Conservation (phyloP, 192 early-diverging fungal species). For the Piromyces finnis region DNA sequence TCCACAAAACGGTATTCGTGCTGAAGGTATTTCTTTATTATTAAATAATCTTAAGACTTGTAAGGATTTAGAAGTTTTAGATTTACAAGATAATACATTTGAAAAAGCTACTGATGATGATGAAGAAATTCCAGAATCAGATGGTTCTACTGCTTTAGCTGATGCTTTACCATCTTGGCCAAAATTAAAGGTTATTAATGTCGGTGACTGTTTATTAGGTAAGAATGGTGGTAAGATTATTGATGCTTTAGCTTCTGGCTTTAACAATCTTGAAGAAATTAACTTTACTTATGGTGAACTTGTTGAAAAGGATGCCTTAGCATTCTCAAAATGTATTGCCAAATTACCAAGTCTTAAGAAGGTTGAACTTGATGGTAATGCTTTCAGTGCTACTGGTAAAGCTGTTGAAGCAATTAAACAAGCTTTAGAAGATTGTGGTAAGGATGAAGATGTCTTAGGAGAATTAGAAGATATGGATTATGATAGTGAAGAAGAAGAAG, state of each 20-base stretch:
- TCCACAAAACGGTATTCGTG: conserved; percentile 94
- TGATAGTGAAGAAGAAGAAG: conserved; percentile 44
- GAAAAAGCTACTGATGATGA: conserved; percentile 20
- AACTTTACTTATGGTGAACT: conserved; percentile 84
- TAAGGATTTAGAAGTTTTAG: conserved; percentile 47
- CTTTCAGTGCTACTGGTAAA: conserved; percentile 62
- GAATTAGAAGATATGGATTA: conserved; percentile 95
- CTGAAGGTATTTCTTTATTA: conserved; percentile 73
- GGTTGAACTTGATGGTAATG: conserved; percentile 85
- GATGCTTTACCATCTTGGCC: conserved; percentile 57
- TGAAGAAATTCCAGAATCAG: not conserved
- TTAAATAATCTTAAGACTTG: conserved; percentile 42
- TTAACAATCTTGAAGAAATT: conserved; percentile 35
- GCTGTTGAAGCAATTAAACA: conserved; percentile 54
- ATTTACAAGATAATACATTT: conserved; percentile 96
- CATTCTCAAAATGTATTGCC: conserved; percentile 45
- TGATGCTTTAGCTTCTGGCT: conserved; percentile 38
- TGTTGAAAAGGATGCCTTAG: conserved; percentile 39
- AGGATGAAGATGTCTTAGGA: conserved; percentile 57
- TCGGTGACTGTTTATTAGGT: conserved; percentile 79
- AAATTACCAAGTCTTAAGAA: conserved; percentile 38
- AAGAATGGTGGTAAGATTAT: conserved; percentile 52
- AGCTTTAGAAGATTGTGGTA: conserved; percentile 43
- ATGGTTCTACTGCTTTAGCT: conserved; percentile 63
- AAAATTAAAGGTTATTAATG: conserved; percentile 56